Evolutionary conservation across 2,329 filamentous ascomycete species (phyloP).

Genomic region (Aureobasidium sp.): DNA sequence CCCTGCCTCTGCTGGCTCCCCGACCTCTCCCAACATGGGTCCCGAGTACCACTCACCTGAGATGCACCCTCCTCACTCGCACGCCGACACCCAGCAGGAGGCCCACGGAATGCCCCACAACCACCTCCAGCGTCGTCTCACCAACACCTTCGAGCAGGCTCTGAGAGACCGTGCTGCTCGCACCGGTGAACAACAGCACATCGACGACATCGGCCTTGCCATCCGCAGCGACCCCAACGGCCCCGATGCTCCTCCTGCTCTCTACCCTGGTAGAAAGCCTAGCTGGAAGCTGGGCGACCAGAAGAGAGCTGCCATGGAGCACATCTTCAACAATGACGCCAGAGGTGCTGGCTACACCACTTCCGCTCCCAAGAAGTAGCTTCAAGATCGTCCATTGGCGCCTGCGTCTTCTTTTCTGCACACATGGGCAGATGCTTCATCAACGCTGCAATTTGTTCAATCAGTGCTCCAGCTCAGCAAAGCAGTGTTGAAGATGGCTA

Average conservation of each 20-base stretch:
- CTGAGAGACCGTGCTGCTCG: conserved; percentile 15
- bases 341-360: conserved; percentile 10
- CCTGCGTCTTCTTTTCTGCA: neutral
- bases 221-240: conserved; percentile 12
- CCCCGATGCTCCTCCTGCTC: conserved; percentile 16
- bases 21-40: conserved; percentile 9
- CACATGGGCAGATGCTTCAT: conserved; percentile 4
- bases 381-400: neutral
- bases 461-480: neutral
- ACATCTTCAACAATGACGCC: conserved; percentile 18
- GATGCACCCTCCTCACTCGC: conserved; percentile 3
- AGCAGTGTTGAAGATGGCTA: neutral
- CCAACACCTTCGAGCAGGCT: conserved; percentile 25
- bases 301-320: conserved; percentile 25
- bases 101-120: conserved; percentile 2
- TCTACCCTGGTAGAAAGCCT: conserved; percentile 17
- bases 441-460: neutral
- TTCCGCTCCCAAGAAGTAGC: neutral
- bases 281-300: conserved; percentile 25
- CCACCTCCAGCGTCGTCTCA: conserved; percentile 18
- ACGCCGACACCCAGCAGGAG: conserved; percentile 3
- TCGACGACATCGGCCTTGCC: neutral
- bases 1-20: conserved; percentile 6
- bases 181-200: conserved; percentile 1
- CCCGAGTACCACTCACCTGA: conserved; percentile 10